Conservation (phyloP, 1,139 yeast genomes). For the Yamadazyma songkhlaensis region DNA sequence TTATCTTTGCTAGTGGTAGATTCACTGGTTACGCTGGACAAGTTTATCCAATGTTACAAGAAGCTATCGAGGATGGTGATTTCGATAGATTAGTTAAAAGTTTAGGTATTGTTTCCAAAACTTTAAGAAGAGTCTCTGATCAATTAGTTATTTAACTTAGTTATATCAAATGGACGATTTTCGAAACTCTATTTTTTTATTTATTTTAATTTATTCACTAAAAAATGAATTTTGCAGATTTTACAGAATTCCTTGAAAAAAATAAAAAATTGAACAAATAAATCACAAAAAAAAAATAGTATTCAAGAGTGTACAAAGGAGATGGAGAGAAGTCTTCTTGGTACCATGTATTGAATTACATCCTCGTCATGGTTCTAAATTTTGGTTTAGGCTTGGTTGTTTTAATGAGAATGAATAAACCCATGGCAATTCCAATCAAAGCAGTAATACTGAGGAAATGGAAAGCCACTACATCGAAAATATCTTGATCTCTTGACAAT, state of each 20-base stretch:
- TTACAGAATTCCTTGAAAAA: background rate
- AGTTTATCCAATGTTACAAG: slow-evolving; percentile 74
- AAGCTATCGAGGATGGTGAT: slow-evolving; percentile 72
- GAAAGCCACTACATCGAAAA: slow-evolving; percentile 3
- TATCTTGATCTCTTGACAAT: slow-evolving; percentile 37
- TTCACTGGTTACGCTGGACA: slow-evolving; percentile 87
- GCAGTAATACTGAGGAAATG: slow-evolving; percentile 2
- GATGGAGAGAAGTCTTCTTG: too few relatives aligned
- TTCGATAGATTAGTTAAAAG: slow-evolving; percentile 52
- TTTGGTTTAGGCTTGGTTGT: background rate
- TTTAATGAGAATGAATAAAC: background rate
- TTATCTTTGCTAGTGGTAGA: slow-evolving; percentile 80
- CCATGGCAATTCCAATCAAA: background rate
- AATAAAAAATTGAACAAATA: background rate
- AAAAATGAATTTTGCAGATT: slow-evolving; percentile 2
- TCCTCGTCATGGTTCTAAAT: background rate
- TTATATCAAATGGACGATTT: background rate
- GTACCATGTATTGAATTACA: background rate
- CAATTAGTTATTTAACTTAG: slow-evolving; percentile 3
- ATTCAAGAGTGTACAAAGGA: too few relatives aligned
- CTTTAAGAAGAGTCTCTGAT: slow-evolving; percentile 26
- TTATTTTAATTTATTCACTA: background rate
- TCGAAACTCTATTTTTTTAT: slow-evolving; percentile 1
- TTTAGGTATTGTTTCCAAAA: slow-evolving; percentile 47
- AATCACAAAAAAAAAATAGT: background rate